phyloP scores from a whole-genome alignment of 2,329 filamentous ascomycete species.

The Penicillium sp. region DNA sequence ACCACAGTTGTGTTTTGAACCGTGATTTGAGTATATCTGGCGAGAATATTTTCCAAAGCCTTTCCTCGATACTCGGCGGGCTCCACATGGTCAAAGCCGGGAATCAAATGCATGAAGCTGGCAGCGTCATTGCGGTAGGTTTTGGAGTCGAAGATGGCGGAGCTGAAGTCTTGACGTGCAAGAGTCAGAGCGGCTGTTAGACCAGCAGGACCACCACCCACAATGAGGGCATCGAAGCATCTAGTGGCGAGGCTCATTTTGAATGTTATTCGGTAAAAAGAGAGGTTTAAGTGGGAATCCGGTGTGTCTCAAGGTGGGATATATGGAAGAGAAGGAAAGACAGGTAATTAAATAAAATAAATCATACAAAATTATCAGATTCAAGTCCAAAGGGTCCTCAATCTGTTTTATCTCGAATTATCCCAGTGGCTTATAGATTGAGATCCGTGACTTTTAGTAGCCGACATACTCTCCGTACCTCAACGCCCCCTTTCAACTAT shows the following conservation, averaged over 20 bases:
- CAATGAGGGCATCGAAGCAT: neutral
- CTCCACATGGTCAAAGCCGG: neutral
- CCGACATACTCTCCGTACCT: neutral
- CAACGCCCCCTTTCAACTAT: neutral
- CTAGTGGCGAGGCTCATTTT: neutral
- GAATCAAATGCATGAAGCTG: neutral
- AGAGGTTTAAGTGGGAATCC: neutral
- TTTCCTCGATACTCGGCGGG: neutral
- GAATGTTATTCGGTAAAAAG: neutral
- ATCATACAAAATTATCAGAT: too few relatives aligned
- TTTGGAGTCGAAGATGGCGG: neutral
- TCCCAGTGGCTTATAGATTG: too few relatives aligned
- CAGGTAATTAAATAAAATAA: too few relatives aligned
- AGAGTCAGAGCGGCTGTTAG: neutral
- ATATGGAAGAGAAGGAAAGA: neutral
- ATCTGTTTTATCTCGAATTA: too few relatives aligned
- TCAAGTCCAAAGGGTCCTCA: too few relatives aligned
- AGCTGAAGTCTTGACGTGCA: neutral
- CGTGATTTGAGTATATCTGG: neutral
- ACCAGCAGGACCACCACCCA: neutral
- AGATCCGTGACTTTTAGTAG: neutral
- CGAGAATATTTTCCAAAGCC: neutral
- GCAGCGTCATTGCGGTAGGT: neutral
- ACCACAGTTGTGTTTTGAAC: neutral
- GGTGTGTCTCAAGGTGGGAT: neutral